phyloP scores from a whole-genome alignment of 768 basidiomycete species.

The Pisolithus marmoratus region DNA sequence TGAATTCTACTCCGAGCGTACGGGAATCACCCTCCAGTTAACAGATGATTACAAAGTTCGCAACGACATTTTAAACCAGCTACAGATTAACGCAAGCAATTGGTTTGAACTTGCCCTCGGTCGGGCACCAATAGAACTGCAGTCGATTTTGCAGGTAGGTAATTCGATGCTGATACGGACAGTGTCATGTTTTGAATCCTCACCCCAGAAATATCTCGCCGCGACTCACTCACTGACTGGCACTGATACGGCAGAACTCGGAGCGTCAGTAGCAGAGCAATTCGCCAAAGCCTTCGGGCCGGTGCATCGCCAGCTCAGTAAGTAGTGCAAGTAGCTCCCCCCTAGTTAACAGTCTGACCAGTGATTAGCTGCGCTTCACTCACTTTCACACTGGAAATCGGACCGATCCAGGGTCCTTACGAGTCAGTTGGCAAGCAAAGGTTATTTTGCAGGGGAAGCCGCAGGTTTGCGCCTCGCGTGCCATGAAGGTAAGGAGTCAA shows the following conservation, averaged over 20 bases:
- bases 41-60: constrained; percentile 83
- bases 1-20: constrained; percentile 75
- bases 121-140: constrained; percentile 87
- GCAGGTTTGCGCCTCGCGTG: constrained; percentile 73
- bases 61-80: constrained; percentile 73
- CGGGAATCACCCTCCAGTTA: constrained; percentile 68
- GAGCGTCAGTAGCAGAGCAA: constrained; percentile 83
- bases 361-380: constrained; percentile 45
- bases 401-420: constrained; percentile 80
- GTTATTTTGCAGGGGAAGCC: constrained; percentile 85
- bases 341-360: not conserved
- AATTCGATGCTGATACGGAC: not conserved
- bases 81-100: constrained; percentile 65
- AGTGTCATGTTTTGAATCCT: not conserved
- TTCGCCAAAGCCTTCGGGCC: constrained; percentile 80
- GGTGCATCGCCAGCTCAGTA: constrained; percentile 71
- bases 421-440: constrained; percentile 84
- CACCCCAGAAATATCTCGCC: constrained; percentile 76
- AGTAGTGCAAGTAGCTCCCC: constrained; percentile 18
- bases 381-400: constrained; percentile 57
- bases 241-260: constrained; percentile 80
- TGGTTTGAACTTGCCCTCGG: constrained; percentile 89
- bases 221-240: constrained; percentile 63
- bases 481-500: constrained; percentile 45
- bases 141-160: constrained; percentile 83